A percentile compares a stretch with the other conserved stretches of the same genome.
These are phyloP conservation scores for Talaromyces sp. DNA, from an alignment of 2,329 filamentous ascomycete species.

Conservation along the genomic window DNA sequence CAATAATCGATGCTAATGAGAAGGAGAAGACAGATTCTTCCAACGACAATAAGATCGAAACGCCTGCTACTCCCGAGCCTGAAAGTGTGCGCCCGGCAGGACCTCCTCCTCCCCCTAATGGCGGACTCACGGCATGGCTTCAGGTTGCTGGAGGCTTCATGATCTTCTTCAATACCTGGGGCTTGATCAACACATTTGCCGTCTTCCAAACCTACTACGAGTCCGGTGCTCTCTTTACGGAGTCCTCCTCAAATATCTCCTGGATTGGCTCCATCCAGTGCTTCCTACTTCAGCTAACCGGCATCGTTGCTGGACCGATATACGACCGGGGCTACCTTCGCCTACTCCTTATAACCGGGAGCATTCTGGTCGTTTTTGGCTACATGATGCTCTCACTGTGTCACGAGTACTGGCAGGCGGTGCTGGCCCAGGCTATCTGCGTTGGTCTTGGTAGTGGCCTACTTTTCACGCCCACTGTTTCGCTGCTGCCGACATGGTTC, in stretches of 20 bases:
- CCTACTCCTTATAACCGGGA: constrained; percentile 38
- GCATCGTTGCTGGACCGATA: constrained; percentile 45
- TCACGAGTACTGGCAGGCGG: constrained; percentile 35
- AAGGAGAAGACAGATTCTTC: not conserved
- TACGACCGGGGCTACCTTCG: constrained; percentile 44
- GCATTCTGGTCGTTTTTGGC: constrained; percentile 30
- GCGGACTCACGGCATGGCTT: constrained; percentile 26
- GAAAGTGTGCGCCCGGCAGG: not conserved
- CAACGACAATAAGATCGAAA: not conserved
- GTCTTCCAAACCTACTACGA: constrained; percentile 48
- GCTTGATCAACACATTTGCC: constrained; percentile 44
- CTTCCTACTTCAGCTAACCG: constrained; percentile 45
- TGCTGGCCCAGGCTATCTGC: constrained; percentile 48
- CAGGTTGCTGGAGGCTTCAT: constrained; percentile 26
- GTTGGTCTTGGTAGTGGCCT: constrained; percentile 55
- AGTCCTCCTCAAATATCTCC: constrained; percentile 40
- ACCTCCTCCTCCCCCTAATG: constrained; percentile 22
- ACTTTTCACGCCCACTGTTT: constrained; percentile 60
- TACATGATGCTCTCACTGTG: constrained; percentile 13
- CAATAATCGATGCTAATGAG: not conserved
- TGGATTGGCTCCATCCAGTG: constrained; percentile 47
- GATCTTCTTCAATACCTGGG: constrained; percentile 26
- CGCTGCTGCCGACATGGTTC: constrained; percentile 64
- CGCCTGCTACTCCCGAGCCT: not conserved
- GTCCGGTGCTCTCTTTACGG: constrained; percentile 26